Evolutionary conservation across 768 basidiomycete genomes (phyloP), one percentile per base, ranked within the genome.

Genomic region (Amanita fuliginea): DNA sequence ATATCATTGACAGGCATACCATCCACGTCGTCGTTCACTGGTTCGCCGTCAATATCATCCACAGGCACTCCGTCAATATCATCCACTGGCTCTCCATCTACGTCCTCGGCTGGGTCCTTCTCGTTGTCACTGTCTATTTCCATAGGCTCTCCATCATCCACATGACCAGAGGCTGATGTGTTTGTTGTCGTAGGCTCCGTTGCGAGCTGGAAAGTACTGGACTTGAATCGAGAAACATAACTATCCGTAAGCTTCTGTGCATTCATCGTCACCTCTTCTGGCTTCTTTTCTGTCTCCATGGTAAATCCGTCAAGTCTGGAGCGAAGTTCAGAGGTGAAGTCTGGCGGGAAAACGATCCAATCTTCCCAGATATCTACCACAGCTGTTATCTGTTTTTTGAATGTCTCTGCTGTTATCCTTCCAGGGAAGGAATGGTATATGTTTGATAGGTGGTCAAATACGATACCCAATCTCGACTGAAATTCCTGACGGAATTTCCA

Each of bases 401-500:
- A 99, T 1, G 86, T 83, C 56, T 98, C 94, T 10, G 95, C 95
- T 2, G 93, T 95, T 62, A 99, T 93, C 44, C 91, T 76, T 2
- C 95, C 95, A 2, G 93, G 91, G 62, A 98, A 97, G 6, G 93
- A 93, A 54, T 92, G 86, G 61, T 96, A 93, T 47, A 99, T 90
- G 41, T 83, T 86, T 19, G 86, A 86, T 26, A 99, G 74, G 63
- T 99, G 96, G 59, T 96, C 93, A 61, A 99, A 98, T 8, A 96
- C 94, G 34, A 86, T 77, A n/a, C 88, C 89, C 4, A 99, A 77
- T 34, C 90, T 74, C 8, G 81, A 75, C 61, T 98, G 95, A 58
- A 98, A 95, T 57, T 95, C 89, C 53, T 91, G 83, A 26, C 96
- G 85, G 66, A 89, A 98, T 63, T 90, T 92, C 96, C 96, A 99